Percentiles rank a stretch among this genome's conserved stretches.
Conservation (phyloP, 2,329 filamentous ascomycete genomes). For the Phyllosticta citribraziliensis region DNA sequence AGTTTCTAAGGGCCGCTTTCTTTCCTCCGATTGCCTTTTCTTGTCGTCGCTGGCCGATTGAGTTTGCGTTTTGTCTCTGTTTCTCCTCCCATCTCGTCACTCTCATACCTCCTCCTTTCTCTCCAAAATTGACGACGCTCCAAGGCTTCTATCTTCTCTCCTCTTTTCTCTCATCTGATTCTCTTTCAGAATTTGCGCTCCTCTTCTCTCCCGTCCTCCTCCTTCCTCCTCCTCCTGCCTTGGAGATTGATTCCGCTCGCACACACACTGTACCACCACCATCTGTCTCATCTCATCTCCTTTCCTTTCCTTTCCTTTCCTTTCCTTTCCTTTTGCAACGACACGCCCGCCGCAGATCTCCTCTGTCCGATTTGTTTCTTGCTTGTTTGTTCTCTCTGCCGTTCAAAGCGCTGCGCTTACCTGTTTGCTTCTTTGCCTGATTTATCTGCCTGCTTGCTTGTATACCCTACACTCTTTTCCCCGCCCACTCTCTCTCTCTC, state of each 20-base stretch:
- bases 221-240: background rate
- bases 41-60: background rate
- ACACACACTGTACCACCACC: too few relatives aligned
- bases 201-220: background rate
- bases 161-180: background rate
- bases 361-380: background rate
- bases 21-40: background rate
- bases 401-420: background rate
- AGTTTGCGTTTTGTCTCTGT: background rate
- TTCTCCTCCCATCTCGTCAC: background rate
- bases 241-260: background rate
- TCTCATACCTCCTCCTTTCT: background rate
- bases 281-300: background rate
- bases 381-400: background rate
- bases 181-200: background rate
- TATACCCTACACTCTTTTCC: background rate
- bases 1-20: slow-evolving; percentile 20
- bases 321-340: background rate
- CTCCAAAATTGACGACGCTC: background rate
- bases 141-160: background rate
- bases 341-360: background rate
- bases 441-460: background rate
- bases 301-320: background rate
- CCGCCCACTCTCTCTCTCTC: background rate
- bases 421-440: background rate